phyloP scores from a whole-genome alignment of 2,329 filamentous ascomycete genomes.

The Pyricularia grisea region DNA sequence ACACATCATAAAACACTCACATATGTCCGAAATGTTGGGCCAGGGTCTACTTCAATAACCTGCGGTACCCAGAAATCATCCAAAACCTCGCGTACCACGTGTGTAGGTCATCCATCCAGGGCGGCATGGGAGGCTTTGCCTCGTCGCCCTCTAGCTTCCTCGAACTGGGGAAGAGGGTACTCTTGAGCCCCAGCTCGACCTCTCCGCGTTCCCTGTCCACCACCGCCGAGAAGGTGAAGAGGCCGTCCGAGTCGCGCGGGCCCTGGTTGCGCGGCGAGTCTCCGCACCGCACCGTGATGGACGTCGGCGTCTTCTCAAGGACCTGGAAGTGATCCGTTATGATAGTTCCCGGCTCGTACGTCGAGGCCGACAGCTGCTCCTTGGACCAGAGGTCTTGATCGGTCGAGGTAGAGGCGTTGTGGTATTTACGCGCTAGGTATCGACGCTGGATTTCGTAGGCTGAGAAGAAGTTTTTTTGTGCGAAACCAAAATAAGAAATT shows the following conservation, averaged over 20 bases:
- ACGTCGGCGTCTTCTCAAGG: slow-evolving; percentile 49
- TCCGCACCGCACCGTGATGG: slow-evolving; percentile 56
- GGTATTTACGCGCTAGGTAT: slow-evolving; percentile 50
- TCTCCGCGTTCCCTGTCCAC: slow-evolving; percentile 49
- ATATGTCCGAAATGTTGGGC: no score
- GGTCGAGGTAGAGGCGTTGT: slow-evolving; percentile 35
- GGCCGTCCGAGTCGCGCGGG: slow-evolving; percentile 50
- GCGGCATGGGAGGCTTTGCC: slow-evolving; percentile 19
- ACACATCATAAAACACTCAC: neutral
- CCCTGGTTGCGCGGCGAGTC: slow-evolving; percentile 50
- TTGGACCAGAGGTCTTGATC: slow-evolving; percentile 51
- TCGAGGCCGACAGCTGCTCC: slow-evolving; percentile 41
- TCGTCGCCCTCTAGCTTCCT: slow-evolving; percentile 23
- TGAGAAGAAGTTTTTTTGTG: slow-evolving; percentile 13
- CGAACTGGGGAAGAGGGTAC: slow-evolving; percentile 44
- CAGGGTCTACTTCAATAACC: slow-evolving; percentile 15
- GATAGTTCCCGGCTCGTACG: slow-evolving; percentile 52
- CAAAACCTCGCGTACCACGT: slow-evolving; percentile 30
- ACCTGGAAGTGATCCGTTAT: slow-evolving; percentile 68
- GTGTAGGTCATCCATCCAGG: slow-evolving; percentile 24
- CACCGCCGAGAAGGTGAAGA: slow-evolving; percentile 55
- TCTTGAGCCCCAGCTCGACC: slow-evolving; percentile 58
- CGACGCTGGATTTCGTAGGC: slow-evolving; percentile 50
- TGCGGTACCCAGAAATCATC: slow-evolving; percentile 28
- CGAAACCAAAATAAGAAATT: neutral